phyloP scores from a whole-genome alignment of 2,329 filamentous ascomycete species.

The Paecilomyces fulvus region DNA sequence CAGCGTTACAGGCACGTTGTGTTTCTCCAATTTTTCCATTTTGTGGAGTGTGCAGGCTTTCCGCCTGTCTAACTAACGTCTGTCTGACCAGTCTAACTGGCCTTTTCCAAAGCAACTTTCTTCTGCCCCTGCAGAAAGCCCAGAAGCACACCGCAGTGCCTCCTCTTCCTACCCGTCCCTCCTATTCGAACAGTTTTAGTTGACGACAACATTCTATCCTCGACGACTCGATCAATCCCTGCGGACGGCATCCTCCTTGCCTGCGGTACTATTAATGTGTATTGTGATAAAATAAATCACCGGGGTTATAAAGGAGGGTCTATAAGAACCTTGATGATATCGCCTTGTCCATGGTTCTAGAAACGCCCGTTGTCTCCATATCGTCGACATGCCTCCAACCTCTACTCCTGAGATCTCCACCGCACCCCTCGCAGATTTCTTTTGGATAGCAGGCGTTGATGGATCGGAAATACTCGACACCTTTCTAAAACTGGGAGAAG shows the following conservation, averaged over 20 bases:
- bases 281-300: background rate
- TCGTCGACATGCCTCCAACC: constrained; percentile 23
- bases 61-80: background rate
- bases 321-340: constrained; percentile 6
- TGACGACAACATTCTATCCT: background rate
- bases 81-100: background rate
- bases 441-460: constrained; percentile 52
- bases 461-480: constrained; percentile 39
- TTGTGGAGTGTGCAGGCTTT: background rate
- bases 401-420: constrained; percentile 34
- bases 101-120: background rate
- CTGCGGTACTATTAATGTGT: background rate
- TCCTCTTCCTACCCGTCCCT: background rate
- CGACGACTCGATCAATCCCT: background rate
- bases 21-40: background rate
- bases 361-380: constrained; percentile 9
- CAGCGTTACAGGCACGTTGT: background rate
- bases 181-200: background rate
- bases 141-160: background rate
- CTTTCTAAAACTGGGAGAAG: constrained; percentile 33
- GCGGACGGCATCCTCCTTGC: background rate
- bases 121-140: background rate
- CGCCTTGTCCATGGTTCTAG: constrained; percentile 10
- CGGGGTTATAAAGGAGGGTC: background rate
- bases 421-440: constrained; percentile 56